These are phyloP conservation scores for Brassica hybrid DNA, from an alignment of 441 rosid genomes.

Conservation along the genomic window DNA sequence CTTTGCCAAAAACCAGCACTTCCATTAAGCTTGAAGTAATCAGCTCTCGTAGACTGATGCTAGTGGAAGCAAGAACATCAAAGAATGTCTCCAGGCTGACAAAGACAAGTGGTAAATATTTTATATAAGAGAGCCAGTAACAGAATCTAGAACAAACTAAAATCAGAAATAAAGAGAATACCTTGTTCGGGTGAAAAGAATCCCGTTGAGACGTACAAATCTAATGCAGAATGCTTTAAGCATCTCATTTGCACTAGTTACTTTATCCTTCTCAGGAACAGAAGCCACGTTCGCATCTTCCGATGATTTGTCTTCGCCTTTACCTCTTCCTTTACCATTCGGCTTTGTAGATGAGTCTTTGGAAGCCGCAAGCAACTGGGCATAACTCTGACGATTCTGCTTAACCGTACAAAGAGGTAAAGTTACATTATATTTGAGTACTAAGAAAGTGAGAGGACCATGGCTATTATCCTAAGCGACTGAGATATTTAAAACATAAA, in stretches of 20 bases:
- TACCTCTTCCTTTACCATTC: slow-evolving; percentile 69
- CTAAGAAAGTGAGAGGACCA: background rate
- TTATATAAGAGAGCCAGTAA: slow-evolving; percentile 21
- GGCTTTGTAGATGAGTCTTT: slow-evolving; percentile 51
- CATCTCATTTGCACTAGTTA: slow-evolving; percentile 49
- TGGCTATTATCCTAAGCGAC: background rate
- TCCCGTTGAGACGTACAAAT: slow-evolving; percentile 88
- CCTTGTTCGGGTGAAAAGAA: slow-evolving; percentile 94
- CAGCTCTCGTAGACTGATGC: slow-evolving; percentile 64
- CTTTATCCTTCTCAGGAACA: slow-evolving; percentile 53
- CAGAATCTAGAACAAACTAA: slow-evolving; percentile 14
- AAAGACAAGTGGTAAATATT: slow-evolving; percentile 30
- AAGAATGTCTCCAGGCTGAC: slow-evolving; percentile 88
- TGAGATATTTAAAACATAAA: slow-evolving; percentile 17
- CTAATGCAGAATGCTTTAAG: slow-evolving; percentile 67
- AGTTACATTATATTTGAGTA: background rate
- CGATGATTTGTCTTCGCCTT: slow-evolving; percentile 51
- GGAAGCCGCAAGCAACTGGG: slow-evolving; percentile 53
- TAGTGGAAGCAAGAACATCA: slow-evolving; percentile 70
- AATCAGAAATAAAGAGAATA: slow-evolving; percentile 28
- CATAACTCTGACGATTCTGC: slow-evolving; percentile 84
- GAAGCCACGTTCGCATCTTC: slow-evolving; percentile 55
- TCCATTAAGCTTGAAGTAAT: slow-evolving; percentile 70
- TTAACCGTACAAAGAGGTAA: slow-evolving; percentile 24
- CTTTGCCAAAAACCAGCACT: slow-evolving; percentile 70